A percentile compares a stretch with the other conserved stretches of the same genome.
Evolutionary conservation across 169 alveolate species (phyloP).

Genomic region (Eimeria acervulina): DNA sequence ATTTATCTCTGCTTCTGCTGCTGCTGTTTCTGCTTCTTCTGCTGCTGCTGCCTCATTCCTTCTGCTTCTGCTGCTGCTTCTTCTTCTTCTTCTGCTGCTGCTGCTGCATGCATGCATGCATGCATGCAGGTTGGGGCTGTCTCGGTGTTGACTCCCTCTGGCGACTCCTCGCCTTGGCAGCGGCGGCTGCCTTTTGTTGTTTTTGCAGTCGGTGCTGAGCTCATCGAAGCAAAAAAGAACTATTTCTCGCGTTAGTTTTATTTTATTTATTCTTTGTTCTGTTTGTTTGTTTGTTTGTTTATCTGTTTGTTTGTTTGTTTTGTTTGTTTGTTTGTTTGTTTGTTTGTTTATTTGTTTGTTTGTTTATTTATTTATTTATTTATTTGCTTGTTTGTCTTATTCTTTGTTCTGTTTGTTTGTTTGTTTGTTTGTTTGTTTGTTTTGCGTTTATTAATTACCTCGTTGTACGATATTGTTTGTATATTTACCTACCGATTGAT

Average conservation of each 20-base stretch:
- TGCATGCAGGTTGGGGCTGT: neutral
- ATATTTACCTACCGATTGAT: neutral
- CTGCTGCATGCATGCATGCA: neutral
- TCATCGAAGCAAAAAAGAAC: neutral
- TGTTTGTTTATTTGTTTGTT: too few relatives aligned
- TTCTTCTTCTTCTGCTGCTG: neutral
- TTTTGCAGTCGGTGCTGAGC: slow-evolving; percentile 39
- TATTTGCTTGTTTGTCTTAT: too few relatives aligned
- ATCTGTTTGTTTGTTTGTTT: too few relatives aligned
- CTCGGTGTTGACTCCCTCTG: neutral
- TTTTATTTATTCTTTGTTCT: too few relatives aligned
- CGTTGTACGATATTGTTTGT: neutral
- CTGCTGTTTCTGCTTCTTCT: too few relatives aligned
- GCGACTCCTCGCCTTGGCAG: neutral
- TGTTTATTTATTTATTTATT: too few relatives aligned
- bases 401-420: neutral
- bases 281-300: too few relatives aligned
- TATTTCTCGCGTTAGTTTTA: neutral
- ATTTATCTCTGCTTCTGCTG: too few relatives aligned
- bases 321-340: too few relatives aligned
- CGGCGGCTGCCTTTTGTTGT: neutral
- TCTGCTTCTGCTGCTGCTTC: neutral
- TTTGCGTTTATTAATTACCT: too few relatives aligned
- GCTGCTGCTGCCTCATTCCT: too few relatives aligned
- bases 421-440: too few relatives aligned